Percentiles rank a stretch among this genome's conserved stretches.
phyloP scores from a whole-genome alignment of 768 basidiomycete genomes.

The Mycena venus region DNA sequence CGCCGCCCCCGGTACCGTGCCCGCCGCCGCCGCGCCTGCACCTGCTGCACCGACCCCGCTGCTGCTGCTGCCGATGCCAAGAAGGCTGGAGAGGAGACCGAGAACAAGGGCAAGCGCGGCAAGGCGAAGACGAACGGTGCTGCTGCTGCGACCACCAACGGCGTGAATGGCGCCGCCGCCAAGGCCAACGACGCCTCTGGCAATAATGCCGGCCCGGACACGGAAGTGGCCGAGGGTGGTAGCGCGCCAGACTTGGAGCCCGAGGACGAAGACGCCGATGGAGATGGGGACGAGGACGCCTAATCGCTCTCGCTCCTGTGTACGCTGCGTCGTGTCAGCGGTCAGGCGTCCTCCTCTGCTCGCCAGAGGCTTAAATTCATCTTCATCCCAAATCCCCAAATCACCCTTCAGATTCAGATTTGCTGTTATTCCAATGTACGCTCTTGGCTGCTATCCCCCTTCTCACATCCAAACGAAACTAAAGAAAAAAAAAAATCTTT shows the following conservation, averaged over 20 bases:
- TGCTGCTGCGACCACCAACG: background rate
- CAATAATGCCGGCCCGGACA: too few species aligned
- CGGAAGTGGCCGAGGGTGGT: background rate
- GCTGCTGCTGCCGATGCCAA: background rate
- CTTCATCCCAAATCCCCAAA: background rate
- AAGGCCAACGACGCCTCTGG: too few species aligned
- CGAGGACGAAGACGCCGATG: constrained; percentile 3
- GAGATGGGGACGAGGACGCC: constrained; percentile 16
- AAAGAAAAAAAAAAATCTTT: background rate
- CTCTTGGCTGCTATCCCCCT: too few species aligned
- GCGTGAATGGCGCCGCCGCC: background rate
- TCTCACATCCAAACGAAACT: background rate
- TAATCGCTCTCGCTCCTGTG: background rate
- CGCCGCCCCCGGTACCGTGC: background rate
- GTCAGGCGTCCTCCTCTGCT: too few species aligned
- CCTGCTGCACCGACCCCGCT: too few species aligned
- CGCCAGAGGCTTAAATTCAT: background rate
- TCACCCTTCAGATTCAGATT: too few species aligned
- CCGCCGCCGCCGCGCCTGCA: too few species aligned
- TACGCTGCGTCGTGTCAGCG: background rate
- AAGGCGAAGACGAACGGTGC: background rate
- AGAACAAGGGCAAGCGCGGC: background rate
- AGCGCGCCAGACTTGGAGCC: too few species aligned
- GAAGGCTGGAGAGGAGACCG: background rate
- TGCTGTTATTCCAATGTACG: too few species aligned